Evolutionary conservation across 495 filamentous ascomycete species (phyloP), one percentile per base, ranked within the genome.

Genomic region (Hypoxylon subgilvum): DNA sequence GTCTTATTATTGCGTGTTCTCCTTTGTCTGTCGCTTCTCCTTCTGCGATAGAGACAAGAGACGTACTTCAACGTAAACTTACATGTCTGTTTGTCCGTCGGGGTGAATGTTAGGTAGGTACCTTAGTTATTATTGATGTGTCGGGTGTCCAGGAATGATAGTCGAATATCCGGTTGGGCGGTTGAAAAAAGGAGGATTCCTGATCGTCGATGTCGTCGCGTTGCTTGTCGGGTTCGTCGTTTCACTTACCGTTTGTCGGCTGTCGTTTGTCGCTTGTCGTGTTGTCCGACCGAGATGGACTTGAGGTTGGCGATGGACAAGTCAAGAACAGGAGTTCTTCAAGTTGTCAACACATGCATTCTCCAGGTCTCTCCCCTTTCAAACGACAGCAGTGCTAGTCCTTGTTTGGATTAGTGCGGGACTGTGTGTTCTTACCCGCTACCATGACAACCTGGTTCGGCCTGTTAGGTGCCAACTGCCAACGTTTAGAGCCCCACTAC

Each of bases 361-460:
- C 59, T 65, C 64, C 54, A 61, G 61, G 41, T 36, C 23, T 57
- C 65, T 55, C 48, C 61, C 67, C 65, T 61, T 65, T 52, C 51
- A 55, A 52, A 30, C 49, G 17, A 27, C 46, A 46, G 8, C 2
- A 21, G 8, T 27, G 36, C 67, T 66, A 68, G 12, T 9, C 43
- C 21, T 0, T 0, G 7, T 13, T 0, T 0, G 48, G 65, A 0
- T 28, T 70, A 70, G 67, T 55, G 52, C 58, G 52, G 57, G 64
- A 66, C 65, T n/a, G 62, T 61, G 65, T 68, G 61, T 49, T 55
- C 30, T 41, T 60, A 46, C 41, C 59, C 50, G 66, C 67, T 70
- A 70, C 67, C 67, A 65, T 65, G 67, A 68, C 67, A 70, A 70
- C 67, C 67, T 30, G 42, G 42, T 54, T 7, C 14, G 34, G 18